Percentiles rank a stretch among this genome's conserved stretches.
phyloP scores from a whole-genome alignment of 331 rosid genomes.

The Dryas integrifolia region DNA sequence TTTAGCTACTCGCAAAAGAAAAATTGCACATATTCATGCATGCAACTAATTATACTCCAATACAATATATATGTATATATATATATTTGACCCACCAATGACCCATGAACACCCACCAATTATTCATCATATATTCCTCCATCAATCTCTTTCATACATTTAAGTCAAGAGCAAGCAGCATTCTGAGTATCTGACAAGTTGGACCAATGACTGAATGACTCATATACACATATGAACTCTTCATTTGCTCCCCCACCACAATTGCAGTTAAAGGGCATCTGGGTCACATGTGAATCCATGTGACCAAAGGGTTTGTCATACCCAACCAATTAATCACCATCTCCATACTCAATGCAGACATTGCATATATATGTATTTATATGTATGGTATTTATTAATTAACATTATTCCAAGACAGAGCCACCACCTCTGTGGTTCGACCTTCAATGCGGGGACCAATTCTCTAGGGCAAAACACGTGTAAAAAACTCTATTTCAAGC shows the following conservation, averaged over 20 bases:
- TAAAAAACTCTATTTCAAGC: slow-evolving; percentile 4
- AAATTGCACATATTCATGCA: slow-evolving; percentile 6
- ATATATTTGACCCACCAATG: neutral
- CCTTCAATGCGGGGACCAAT: slow-evolving; percentile 55
- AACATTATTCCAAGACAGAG: slow-evolving; percentile 19
- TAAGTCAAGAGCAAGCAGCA: slow-evolving; percentile 9
- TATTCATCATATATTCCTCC: slow-evolving; percentile 21
- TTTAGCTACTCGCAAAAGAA: neutral
- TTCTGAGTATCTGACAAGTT: neutral
- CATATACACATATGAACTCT: slow-evolving; percentile 8
- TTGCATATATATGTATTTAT: neutral
- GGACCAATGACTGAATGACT: slow-evolving; percentile 22
- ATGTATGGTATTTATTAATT: neutral
- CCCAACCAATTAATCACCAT: slow-evolving; percentile 12
- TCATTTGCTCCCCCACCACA: slow-evolving; percentile 27
- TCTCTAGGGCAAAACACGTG: slow-evolving; percentile 31
- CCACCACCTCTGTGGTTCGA: slow-evolving; percentile 26
- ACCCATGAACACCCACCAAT: slow-evolving; percentile 16
- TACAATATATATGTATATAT: too few relatives aligned
- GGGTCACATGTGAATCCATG: slow-evolving; percentile 42
- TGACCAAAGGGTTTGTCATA: slow-evolving; percentile 18
- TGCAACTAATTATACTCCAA: neutral
- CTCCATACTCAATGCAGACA: too few relatives aligned
- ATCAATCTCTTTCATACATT: slow-evolving; percentile 25
- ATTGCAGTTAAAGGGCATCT: slow-evolving; percentile 20